Evolutionary conservation across 495 filamentous ascomycete genomes (phyloP), one percentile per base, ranked within the genome.

Genomic region (Lasiosphaeriaceae sp.): DNA sequence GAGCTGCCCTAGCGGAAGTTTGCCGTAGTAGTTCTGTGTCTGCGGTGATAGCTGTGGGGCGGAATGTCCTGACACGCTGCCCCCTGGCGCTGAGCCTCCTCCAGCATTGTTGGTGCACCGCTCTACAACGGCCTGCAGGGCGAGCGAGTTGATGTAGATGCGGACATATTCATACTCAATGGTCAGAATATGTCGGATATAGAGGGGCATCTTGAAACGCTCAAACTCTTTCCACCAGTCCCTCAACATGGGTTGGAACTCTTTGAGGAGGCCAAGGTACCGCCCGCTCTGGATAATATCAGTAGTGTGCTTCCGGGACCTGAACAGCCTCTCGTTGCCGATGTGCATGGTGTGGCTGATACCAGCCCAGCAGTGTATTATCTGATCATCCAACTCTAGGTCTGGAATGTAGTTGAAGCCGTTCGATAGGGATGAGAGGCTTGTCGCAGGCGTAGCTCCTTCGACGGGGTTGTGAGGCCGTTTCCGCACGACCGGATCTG

Each of bases 41-140:
- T 83, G 79, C 1, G 80, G 80, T 16, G 80, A 83, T 9, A 83
- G 72, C 51, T 78, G 74, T 20, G 68, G 63, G 7, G 63, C 66
- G 31, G 60, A 71, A 63, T 68, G 79, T 58, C 65, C 80, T 24
- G 74, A 70, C 56, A 72, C 68, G 35, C 72, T 67, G 9, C 65
- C 64, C 16, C 64, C 64, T 23, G 63, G 64, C 43, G 59, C 72
- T 19, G 69, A 79, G 14, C 66, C 61, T 19, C 67, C 78, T 21
- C 75, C 74, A 26, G 85, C 81, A 61, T 86, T 90, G 39, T 79
- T 88, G 5, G 90, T 92, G 77, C 90, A 96, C 35, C 93, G 83
- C 70, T 97, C 93, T 17, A 97, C 88, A 19, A 97, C 91, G 5
- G 94, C 95, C 75, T 98, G 94, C 12, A 98, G 74, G 3, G 90